These are phyloP conservation scores for Gynochthodes officinalis DNA, from an alignment of 257 asterid genomes.

Conservation along the genomic window DNA sequence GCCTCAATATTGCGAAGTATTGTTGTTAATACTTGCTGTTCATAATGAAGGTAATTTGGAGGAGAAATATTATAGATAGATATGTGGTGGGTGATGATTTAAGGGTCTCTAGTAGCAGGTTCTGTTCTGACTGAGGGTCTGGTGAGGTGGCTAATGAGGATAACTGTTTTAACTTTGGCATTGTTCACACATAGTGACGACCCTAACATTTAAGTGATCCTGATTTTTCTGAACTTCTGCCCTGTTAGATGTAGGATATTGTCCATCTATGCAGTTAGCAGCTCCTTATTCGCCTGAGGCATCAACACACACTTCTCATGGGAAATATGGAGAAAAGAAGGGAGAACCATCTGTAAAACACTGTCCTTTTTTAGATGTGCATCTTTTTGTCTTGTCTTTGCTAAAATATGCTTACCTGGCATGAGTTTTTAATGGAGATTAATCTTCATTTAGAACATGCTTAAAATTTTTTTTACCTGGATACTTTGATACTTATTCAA, in stretches of 20 bases:
- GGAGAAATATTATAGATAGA: neutral
- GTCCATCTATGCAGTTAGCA: neutral
- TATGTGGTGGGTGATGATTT: neutral
- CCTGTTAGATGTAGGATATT: neutral
- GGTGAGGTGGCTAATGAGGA: neutral
- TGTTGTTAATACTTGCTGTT: neutral
- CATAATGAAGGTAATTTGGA: neutral
- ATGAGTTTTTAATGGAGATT: neutral
- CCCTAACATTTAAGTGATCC: neutral
- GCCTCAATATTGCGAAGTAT: neutral
- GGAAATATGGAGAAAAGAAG: neutral
- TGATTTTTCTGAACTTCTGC: neutral
- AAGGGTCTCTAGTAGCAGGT: neutral
- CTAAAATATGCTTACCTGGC: neutral
- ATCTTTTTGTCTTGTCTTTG: neutral
- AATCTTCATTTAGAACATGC: neutral
- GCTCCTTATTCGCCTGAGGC: neutral
- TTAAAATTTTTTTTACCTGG: neutral
- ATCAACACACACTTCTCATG: neutral
- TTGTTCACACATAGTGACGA: neutral
- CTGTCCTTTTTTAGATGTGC: neutral
- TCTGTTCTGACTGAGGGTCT: neutral
- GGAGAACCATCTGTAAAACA: neutral
- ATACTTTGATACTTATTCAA: neutral
- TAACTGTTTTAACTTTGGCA: neutral